Percentiles rank a stretch among this genome's conserved stretches.
Evolutionary conservation across 2,329 filamentous ascomycete genomes (phyloP).

Genomic region (Fusarium redolens): DNA sequence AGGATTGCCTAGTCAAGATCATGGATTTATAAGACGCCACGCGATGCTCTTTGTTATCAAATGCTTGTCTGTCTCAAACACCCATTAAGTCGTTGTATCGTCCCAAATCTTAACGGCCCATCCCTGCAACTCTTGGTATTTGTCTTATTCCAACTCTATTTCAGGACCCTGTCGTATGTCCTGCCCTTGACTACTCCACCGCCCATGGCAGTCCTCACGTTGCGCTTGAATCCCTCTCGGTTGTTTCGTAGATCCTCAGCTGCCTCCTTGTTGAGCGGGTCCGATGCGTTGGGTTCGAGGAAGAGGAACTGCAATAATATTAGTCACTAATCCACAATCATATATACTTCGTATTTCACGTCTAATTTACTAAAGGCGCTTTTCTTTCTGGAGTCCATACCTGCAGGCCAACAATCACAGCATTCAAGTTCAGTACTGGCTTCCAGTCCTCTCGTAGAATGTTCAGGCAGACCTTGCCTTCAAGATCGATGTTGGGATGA

Average conservation of each 20-base stretch:
- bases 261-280: slow-evolving; percentile 98
- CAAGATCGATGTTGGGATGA: slow-evolving; percentile 97
- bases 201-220: slow-evolving; percentile 85
- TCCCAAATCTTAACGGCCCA: slow-evolving; percentile 13
- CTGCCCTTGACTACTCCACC: slow-evolving; percentile 81
- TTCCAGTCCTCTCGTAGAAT: slow-evolving; percentile 99
- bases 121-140: slow-evolving; percentile 14
- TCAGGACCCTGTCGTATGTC: slow-evolving; percentile 82
- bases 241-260: slow-evolving; percentile 91
- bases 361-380: not conserved
- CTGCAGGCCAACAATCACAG: slow-evolving; percentile 93
- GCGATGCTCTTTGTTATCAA: slow-evolving; percentile 26
- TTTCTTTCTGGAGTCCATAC: slow-evolving; percentile 54
- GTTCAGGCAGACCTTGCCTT: slow-evolving; percentile 98
- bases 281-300: slow-evolving; percentile 95
- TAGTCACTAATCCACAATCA: slow-evolving; percentile 28
- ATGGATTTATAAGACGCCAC: slow-evolving; percentile 36
- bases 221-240: slow-evolving; percentile 89
- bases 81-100: slow-evolving; percentile 18
- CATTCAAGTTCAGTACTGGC: slow-evolving; percentile 95
- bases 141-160: slow-evolving; percentile 54
- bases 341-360: not conserved
- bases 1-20: slow-evolving; percentile 23
- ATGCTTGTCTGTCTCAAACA: slow-evolving; percentile 25
- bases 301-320: slow-evolving; percentile 80